These are phyloP conservation scores for Penicillium freii DNA, from an alignment of 2,329 filamentous ascomycete species.

Conservation along the genomic window DNA sequence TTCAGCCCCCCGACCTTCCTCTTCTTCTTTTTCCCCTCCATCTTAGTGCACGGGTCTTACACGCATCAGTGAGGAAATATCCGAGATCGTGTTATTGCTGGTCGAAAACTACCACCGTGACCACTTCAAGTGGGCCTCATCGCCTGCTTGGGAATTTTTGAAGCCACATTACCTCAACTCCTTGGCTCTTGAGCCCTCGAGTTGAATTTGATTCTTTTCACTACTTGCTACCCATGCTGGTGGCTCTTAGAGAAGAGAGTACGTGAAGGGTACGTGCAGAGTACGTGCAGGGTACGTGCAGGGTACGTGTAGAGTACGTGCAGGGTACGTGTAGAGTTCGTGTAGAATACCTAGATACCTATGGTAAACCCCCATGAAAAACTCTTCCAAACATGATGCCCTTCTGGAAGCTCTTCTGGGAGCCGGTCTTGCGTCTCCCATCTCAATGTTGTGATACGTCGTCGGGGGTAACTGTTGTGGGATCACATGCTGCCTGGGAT, in stretches of 20 bases:
- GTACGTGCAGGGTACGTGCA: too few relatives aligned
- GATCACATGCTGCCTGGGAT: too few relatives aligned
- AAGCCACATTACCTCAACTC: constrained; percentile 40
- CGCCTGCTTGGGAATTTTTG: constrained; percentile 79
- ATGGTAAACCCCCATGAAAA: too few relatives aligned
- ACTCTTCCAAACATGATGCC: too few relatives aligned
- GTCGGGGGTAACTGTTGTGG: too few relatives aligned
- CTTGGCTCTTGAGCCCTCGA: constrained; percentile 18
- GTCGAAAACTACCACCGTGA: constrained; percentile 81
- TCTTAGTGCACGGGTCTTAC: constrained; percentile 66
- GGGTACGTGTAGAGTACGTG: too few relatives aligned
- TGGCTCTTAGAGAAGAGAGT: constrained; percentile 31
- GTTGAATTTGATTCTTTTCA: constrained; percentile 38
- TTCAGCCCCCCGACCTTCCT: constrained; percentile 15
- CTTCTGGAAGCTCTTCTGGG: too few relatives aligned
- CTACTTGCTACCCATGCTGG: constrained; percentile 35
- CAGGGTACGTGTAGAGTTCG: too few relatives aligned
- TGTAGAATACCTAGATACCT: too few relatives aligned
- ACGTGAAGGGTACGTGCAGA: too few relatives aligned
- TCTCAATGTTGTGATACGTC: too few relatives aligned
- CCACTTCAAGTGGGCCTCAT: constrained; percentile 67
- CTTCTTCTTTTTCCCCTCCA: constrained; percentile 36
- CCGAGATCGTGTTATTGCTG: constrained; percentile 86
- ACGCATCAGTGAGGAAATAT: constrained; percentile 83
- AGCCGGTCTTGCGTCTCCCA: too few relatives aligned